These are phyloP conservation scores for Auricularia cornea DNA, from an alignment of 768 basidiomycete genomes.

Conservation along the genomic window DNA sequence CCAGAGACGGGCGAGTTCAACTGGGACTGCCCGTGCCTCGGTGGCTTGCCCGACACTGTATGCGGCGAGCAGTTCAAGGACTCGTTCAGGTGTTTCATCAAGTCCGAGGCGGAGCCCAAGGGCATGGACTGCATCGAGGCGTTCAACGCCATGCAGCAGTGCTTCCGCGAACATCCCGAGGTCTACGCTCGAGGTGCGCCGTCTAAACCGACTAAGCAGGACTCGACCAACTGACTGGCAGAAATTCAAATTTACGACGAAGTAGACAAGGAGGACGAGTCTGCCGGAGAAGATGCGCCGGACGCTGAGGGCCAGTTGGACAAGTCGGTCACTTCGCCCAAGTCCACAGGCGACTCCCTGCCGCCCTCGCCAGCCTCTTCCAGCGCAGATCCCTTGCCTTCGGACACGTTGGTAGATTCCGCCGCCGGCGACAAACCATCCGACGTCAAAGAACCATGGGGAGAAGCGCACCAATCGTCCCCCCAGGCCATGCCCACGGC, in stretches of 20 bases:
- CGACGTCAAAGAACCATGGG: too few relatives aligned
- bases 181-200: constrained; percentile 89
- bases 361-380: too few relatives aligned
- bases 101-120: constrained; percentile 91
- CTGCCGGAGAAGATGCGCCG: background rate
- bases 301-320: background rate
- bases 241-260: background rate
- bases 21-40: constrained; percentile 99
- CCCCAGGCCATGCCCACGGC: too few relatives aligned
- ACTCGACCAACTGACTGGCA: too few relatives aligned
- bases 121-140: constrained; percentile 97
- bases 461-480: too few relatives aligned
- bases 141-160: constrained; percentile 96
- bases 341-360: background rate
- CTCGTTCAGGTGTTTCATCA: constrained; percentile 95
- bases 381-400: too few relatives aligned
- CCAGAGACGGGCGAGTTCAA: constrained; percentile 98
- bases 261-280: background rate
- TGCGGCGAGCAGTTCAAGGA: constrained; percentile 90
- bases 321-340: background rate
- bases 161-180: constrained; percentile 93
- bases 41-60: constrained; percentile 97
- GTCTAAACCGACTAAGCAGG: too few relatives aligned
- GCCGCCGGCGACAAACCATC: too few relatives aligned
- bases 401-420: too few relatives aligned